Evolutionary conservation across 805 yeast species (phyloP).

Genomic region (Yamadazyma takamatsuzukensis): DNA sequence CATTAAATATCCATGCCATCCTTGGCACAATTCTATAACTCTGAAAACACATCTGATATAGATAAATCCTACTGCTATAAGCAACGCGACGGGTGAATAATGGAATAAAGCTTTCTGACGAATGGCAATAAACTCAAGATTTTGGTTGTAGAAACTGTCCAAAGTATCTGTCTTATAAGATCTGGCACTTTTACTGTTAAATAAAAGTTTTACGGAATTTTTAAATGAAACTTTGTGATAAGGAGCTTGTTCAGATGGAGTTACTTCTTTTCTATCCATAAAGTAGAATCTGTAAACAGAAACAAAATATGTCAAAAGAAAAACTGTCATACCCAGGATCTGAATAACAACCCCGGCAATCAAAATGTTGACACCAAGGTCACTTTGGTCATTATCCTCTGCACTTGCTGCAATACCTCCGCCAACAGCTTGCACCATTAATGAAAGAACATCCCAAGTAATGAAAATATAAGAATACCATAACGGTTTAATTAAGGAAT

Average conservation of each 20-base stretch:
- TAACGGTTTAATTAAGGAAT: constrained; percentile 37
- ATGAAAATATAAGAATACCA: constrained; percentile 43
- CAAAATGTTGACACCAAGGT: constrained; percentile 35
- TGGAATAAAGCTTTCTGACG: constrained; percentile 23
- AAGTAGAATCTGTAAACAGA: constrained; percentile 31
- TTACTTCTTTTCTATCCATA: constrained; percentile 15
- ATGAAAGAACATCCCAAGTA: constrained; percentile 32
- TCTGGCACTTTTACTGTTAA: constrained; percentile 21
- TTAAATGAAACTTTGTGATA: constrained; percentile 16
- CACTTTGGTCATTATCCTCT: constrained; percentile 15
- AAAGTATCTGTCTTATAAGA: constrained; percentile 19
- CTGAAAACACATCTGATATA: constrained; percentile 37
- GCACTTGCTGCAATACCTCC: constrained; percentile 38
- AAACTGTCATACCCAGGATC: constrained; percentile 36
- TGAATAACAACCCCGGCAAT: constrained; percentile 38
- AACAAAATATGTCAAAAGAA: constrained; percentile 33
- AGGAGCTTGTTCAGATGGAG: constrained; percentile 11
- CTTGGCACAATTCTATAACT: constrained; percentile 38
- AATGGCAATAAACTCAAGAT: constrained; percentile 18
- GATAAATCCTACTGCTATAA: constrained; percentile 27
- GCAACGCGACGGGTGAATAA: constrained; percentile 33
- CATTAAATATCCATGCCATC: constrained; percentile 34
- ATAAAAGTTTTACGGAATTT: constrained; percentile 27
- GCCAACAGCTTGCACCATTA: constrained; percentile 37
- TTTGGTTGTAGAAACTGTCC: constrained; percentile 28